Evolutionary conservation across 2,329 filamentous ascomycete species (phyloP).

Genomic region (Aureobasidium lini): DNA sequence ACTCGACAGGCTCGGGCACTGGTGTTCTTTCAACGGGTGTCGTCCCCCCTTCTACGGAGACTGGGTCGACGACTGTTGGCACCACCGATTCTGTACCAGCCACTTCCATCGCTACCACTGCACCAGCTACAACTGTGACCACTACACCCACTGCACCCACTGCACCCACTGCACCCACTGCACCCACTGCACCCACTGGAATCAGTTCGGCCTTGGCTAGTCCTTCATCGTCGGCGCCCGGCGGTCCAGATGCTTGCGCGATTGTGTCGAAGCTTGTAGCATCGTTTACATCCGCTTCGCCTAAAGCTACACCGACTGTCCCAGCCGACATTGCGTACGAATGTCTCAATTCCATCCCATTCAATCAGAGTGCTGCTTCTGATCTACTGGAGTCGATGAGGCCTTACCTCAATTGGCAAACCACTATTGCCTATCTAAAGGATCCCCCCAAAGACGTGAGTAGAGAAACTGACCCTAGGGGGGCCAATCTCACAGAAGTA

Average conservation of each 20-base stretch:
- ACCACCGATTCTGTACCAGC: neutral
- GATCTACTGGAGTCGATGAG: constrained; percentile 35
- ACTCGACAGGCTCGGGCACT: neutral
- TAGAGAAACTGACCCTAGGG: neutral
- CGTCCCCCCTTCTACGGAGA: neutral
- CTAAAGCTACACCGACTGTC: constrained; percentile 31
- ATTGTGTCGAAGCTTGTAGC: constrained; percentile 21
- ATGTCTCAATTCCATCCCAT: constrained; percentile 39
- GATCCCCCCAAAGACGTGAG: constrained; percentile 34
- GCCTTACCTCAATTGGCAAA: constrained; percentile 42
- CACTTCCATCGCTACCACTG: neutral
- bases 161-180: neutral
- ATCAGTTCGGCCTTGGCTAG: neutral
- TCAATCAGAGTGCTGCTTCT: constrained; percentile 35
- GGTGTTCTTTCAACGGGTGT: neutral
- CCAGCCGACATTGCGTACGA: constrained; percentile 39
- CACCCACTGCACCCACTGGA: neutral
- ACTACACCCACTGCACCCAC: neutral
- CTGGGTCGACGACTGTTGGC: neutral
- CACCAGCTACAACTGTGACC: neutral
- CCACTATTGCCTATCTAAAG: constrained; percentile 37
- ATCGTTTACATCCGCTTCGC: constrained; percentile 19
- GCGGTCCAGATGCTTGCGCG: constrained; percentile 18
- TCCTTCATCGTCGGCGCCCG: neutral
- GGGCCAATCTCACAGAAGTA: no score